These are phyloP conservation scores for Aureobasidium sp. DNA, from an alignment of 2,329 filamentous ascomycete genomes.

Conservation along the genomic window DNA sequence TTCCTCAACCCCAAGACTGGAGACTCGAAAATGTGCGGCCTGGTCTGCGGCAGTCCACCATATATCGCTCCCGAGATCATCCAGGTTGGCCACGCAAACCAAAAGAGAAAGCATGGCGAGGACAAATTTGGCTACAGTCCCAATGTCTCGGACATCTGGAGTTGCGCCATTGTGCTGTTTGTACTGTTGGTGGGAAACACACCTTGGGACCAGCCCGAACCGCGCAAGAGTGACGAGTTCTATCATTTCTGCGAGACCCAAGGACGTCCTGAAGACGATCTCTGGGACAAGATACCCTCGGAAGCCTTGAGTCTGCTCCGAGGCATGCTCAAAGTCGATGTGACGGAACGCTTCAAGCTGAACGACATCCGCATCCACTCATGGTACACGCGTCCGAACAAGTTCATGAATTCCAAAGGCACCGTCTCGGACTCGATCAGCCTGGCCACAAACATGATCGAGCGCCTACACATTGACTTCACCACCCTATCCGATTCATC, in stretches of 20 bases:
- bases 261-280: conserved; percentile 81
- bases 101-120: conserved; percentile 46
- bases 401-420: conserved; percentile 78
- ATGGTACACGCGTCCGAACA: conserved; percentile 91
- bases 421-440: conserved; percentile 80
- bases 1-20: conserved; percentile 81
- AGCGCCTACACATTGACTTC: conserved; percentile 91
- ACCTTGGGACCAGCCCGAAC: conserved; percentile 92
- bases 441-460: conserved; percentile 95
- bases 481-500: conserved; percentile 66
- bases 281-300: conserved; percentile 83
- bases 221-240: conserved; percentile 87
- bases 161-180: conserved; percentile 97
- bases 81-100: conserved; percentile 50
- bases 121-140: conserved; percentile 72
- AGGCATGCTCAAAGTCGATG: conserved; percentile 91
- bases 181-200: conserved; percentile 96
- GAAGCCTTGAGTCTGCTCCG: conserved; percentile 84
- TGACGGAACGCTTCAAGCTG: conserved; percentile 81
- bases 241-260: conserved; percentile 84
- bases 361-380: conserved; percentile 89
- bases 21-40: conserved; percentile 81
- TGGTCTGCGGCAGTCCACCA: conserved; percentile 94
- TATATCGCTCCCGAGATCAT: conserved; percentile 97
- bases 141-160: conserved; percentile 95